Evolutionary conservation across 192 early-diverging fungal genomes (phyloP).

Genomic region (Phlyctochytrium bullatum): DNA sequence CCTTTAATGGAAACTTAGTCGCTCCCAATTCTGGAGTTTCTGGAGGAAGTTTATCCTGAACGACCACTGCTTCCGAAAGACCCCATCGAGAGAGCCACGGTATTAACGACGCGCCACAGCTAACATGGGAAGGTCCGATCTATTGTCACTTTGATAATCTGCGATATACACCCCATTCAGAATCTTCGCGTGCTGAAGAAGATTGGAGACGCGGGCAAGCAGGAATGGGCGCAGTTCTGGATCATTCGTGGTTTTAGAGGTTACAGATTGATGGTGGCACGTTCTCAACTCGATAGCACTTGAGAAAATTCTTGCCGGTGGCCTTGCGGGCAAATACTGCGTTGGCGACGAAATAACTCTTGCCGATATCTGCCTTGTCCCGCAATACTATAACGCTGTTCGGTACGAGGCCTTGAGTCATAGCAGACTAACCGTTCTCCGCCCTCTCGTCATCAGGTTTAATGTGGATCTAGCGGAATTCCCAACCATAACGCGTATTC

Average conservation of each 20-base stretch:
- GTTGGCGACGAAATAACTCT: constrained; percentile 78
- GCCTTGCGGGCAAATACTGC: constrained; percentile 69
- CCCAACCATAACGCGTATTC: constrained; percentile 66
- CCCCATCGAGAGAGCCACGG: constrained; percentile 57
- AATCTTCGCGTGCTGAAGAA: constrained; percentile 74
- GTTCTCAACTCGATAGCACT: constrained; percentile 35
- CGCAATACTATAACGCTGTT: constrained; percentile 75
- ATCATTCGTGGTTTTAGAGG: constrained; percentile 61
- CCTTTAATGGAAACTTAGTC: constrained; percentile 50
- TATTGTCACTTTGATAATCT: constrained; percentile 66
- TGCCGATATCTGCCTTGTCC: constrained; percentile 78
- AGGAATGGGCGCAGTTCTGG: constrained; percentile 62
- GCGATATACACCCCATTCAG: constrained; percentile 86
- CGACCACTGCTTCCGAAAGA: constrained; percentile 71
- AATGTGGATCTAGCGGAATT: constrained; percentile 69
- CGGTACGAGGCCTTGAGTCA: constrained; percentile 35
- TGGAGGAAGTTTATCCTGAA: constrained; percentile 76
- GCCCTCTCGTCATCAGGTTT: constrained; percentile 32
- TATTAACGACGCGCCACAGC: constrained; percentile 15
- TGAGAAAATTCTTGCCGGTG: constrained; percentile 58
- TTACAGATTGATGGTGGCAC: constrained; percentile 14
- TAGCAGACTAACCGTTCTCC: no score
- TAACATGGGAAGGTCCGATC: constrained; percentile 55
- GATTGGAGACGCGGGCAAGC: constrained; percentile 41
- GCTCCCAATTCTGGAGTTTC: constrained; percentile 80